Evolutionary conservation across 2,329 filamentous ascomycete genomes (phyloP), one percentile per base, ranked within the genome.

Genomic region (Ophiostoma ips): DNA sequence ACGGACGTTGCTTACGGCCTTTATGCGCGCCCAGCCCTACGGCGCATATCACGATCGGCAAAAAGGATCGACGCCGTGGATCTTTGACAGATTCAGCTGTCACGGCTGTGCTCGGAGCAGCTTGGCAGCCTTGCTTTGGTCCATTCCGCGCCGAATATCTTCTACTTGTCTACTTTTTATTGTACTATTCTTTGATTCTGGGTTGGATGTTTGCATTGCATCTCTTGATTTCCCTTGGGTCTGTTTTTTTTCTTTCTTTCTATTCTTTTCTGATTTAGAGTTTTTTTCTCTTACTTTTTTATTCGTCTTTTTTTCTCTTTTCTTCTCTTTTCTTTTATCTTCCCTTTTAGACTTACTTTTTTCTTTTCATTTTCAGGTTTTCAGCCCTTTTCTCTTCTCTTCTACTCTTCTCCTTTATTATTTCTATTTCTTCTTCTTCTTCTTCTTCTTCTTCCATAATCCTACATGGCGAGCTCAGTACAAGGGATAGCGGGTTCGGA

Each of bases 21-120:
- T 16, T 3, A 10, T n/a, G 19, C 4, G 19, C 4, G 40, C 7
- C 38, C 21, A 28, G 19, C 21, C 40, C 15, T n/a, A 43, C 10
- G n/a, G 3, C 45, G 31, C 15, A 48, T 48, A 49, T 49, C 30
- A 46, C 37, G 52, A 53, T 53, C 52, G 52, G 35, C 52, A 51
- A 49, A 51, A 51, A 49, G 35, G 34, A 48, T 49, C 40, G 46
- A 33, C 16, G 13, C 40, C 34, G 40, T 30, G 21, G 30, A 16
- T 15, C 24, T 28, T n/a, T n/a, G n/a, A 37, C 6, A 37, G 18
- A 18, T 19, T 40, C 18, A n/a, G 30, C 30, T 31, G 30, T 31
- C 30, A 31, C 30, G n/a, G n/a, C n/a, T n/a, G n/a, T n/a, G n/a
- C n/a, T n/a, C n/a, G n/a, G n/a, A n/a, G n/a, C n/a, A n/a, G n/a